These are phyloP conservation scores for Hamigera avellanea DNA, from an alignment of 495 filamentous ascomycete species.

Conservation along the genomic window DNA sequence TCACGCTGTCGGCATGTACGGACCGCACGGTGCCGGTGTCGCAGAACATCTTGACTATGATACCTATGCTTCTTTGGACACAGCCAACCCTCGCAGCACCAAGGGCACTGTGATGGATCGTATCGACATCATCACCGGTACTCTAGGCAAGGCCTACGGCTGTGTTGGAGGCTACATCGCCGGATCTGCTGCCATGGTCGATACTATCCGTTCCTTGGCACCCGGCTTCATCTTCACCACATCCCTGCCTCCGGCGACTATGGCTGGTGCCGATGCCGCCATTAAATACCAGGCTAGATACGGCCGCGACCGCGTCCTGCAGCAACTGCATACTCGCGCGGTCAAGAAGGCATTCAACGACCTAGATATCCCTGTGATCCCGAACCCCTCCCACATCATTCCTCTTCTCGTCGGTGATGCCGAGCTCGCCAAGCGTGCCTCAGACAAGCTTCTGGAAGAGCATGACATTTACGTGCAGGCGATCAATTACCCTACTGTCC, in stretches of 20 bases:
- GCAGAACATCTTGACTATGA: conserved; percentile 96
- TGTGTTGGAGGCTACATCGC: conserved; percentile 98
- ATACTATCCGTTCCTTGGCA: conserved; percentile 90
- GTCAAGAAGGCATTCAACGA: conserved; percentile 71
- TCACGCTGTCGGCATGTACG: conserved; percentile 98
- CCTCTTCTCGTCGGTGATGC: conserved; percentile 90
- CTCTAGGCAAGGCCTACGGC: conserved; percentile 93
- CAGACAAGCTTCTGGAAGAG: conserved; percentile 75
- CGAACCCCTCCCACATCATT: conserved; percentile 93
- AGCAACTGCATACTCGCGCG: conserved; percentile 89
- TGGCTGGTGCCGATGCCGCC: conserved; percentile 85
- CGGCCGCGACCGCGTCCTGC: conserved; percentile 72
- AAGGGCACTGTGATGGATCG: conserved; percentile 88
- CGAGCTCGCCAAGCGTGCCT: conserved; percentile 82
- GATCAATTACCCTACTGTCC: conserved; percentile 98
- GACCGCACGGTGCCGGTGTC: conserved; percentile 89
- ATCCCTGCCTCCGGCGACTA: conserved; percentile 86
- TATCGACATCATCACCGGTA: conserved; percentile 94
- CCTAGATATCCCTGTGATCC: conserved; percentile 90
- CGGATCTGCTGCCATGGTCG: conserved; percentile 76
- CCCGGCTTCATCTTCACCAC: conserved; percentile 99
- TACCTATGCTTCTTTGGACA: conserved; percentile 37
- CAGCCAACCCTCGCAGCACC: conserved; percentile 47
- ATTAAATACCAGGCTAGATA: conserved; percentile 84
- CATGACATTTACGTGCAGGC: conserved; percentile 94